Evolutionary conservation across 345 rosid species (phyloP), one percentile per base, ranked within the genome.

Genomic region (Clausena lansium): DNA sequence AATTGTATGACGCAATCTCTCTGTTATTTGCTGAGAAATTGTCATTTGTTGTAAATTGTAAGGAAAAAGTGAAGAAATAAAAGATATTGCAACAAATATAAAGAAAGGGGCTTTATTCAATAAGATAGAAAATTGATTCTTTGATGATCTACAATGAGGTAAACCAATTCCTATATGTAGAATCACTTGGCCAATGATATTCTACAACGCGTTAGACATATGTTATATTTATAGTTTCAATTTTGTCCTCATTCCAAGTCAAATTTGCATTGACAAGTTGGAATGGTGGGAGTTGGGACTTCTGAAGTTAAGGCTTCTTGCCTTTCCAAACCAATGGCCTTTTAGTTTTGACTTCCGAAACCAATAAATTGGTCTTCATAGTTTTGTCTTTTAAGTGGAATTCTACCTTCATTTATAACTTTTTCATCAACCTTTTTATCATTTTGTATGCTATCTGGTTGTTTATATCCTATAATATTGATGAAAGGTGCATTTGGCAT

Each of bases 1-100:
- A n/a, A 38, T 63, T 38, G 11, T 57, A 55, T 71, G 61, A 5
- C 54, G 41, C 41, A 62, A 80, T 57, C 74, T 67, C 27, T 74
- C 54, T 70, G 62, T 71, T 4, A 4, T 45, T 14, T 55, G 54
- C 30, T 35, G 61, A 35, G 47, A 41, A 0, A 41, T 41, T 41
- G 47, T 45, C 50, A 45, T 45, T 45, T 45, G 17, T 9, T 45
- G 17, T 45, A 13, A 45, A 41, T 41, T 41, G 1, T 2, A 41
- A 2, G 0, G 5, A 45, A 50, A 19, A 17, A 52, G 22, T 52
- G 57, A 5, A 52, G 17, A 52, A 52, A 15, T 6, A 52, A 52
- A 52, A 6, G 57, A 52, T 52, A 17, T 15, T 52, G 20, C 7
- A 50, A 15, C 15, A 6, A 50, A 50, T 50, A 50, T 15, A 50